Percentiles rank a stretch among this genome's conserved stretches.
These are phyloP conservation scores for Phytophthora sojae DNA, from an alignment of 352 stramenopile species.

Conservation along the genomic window DNA sequence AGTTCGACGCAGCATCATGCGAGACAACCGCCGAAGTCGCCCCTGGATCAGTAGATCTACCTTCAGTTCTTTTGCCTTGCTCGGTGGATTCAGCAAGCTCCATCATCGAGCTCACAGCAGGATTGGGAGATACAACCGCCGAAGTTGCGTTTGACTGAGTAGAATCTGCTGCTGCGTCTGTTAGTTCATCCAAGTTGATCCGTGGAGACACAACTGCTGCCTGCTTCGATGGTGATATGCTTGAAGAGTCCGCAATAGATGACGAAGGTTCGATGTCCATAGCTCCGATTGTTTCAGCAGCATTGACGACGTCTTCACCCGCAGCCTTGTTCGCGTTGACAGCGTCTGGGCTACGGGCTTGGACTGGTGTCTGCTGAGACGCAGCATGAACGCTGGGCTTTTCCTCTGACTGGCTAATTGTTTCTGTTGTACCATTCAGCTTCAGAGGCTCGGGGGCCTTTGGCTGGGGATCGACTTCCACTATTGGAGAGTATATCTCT, in stretches of 20 bases:
- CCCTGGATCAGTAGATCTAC: neutral
- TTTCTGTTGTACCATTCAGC: neutral
- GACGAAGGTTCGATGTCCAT: neutral
- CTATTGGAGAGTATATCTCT: conserved; percentile 11
- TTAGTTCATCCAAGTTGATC: conserved; percentile 2
- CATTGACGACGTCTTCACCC: neutral
- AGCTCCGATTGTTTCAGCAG: neutral
- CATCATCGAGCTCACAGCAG: neutral
- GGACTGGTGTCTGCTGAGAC: too few species aligned
- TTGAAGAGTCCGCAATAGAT: neutral
- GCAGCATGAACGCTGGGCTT: neutral
- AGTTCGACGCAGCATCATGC: neutral
- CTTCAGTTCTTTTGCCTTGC: neutral
- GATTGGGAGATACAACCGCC: neutral
- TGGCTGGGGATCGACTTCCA: neutral
- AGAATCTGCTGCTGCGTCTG: neutral
- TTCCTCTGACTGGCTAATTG: neutral
- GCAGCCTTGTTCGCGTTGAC: neutral
- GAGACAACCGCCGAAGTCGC: neutral
- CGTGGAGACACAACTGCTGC: neutral
- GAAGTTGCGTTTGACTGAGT: neutral
- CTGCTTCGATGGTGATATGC: neutral
- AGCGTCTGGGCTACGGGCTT: neutral
- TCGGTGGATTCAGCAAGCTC: neutral
- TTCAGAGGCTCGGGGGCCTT: conserved; percentile 3